phyloP scores from a whole-genome alignment of 129 eudicot species.

The Saussurea involucrata region DNA sequence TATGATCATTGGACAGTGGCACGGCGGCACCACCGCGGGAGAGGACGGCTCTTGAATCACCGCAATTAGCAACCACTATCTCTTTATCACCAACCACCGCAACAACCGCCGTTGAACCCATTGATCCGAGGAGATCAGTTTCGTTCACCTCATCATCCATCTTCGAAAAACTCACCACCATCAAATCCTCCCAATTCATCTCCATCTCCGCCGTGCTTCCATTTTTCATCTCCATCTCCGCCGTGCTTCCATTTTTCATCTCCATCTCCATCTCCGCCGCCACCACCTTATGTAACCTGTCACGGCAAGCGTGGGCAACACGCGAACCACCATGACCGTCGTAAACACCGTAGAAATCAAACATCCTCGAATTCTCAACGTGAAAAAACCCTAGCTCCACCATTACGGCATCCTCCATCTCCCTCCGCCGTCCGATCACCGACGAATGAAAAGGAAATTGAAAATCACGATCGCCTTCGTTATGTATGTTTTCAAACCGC shows the following conservation, averaged over 20 bases:
- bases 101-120: constrained; percentile 73
- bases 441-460: constrained; percentile 23
- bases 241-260: not conserved
- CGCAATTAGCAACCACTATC: constrained; percentile 77
- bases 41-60: constrained; percentile 80
- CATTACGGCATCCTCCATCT: constrained; percentile 69
- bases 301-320: constrained; percentile 50
- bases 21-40: constrained; percentile 30
- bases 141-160: constrained; percentile 54
- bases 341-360: constrained; percentile 53
- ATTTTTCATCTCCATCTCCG: too few relatives aligned
- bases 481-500: not conserved
- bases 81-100: constrained; percentile 52
- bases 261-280: constrained; percentile 42
- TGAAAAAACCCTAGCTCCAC: constrained; percentile 28
- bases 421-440: constrained; percentile 56
- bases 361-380: not conserved
- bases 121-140: not conserved
- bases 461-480: not conserved
- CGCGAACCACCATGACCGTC: constrained; percentile 72
- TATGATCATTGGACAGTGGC: constrained; percentile 65
- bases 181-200: constrained; percentile 54
- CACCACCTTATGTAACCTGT: constrained; percentile 36
- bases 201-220: not conserved
- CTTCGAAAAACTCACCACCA: constrained; percentile 44